These are phyloP conservation scores for Lentinula guzmanii DNA, from an alignment of 768 basidiomycete genomes.

Conservation along the genomic window DNA sequence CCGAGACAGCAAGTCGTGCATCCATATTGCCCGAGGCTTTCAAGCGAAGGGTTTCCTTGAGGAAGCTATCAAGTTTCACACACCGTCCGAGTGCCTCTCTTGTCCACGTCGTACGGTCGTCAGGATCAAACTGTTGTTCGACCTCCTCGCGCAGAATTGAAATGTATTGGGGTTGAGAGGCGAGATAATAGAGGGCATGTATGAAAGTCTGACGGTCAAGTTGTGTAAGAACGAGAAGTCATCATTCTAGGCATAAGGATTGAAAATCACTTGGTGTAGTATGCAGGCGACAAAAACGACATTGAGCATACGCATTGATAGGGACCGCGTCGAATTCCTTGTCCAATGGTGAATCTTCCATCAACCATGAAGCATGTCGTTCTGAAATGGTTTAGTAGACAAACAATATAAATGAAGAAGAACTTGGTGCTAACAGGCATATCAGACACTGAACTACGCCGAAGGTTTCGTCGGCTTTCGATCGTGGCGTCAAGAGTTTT, in stretches of 20 bases:
- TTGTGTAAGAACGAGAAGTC: slow-evolving; percentile 21
- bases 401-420: not conserved
- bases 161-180: slow-evolving; percentile 26
- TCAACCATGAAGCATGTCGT: slow-evolving; percentile 37
- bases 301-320: slow-evolving; percentile 19
- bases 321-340: slow-evolving; percentile 16
- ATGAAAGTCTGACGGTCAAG: slow-evolving; percentile 25
- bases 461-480: slow-evolving; percentile 16
- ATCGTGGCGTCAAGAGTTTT: slow-evolving; percentile 20
- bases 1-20: slow-evolving; percentile 23
- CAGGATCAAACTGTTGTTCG: slow-evolving; percentile 18
- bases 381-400: slow-evolving; percentile 5
- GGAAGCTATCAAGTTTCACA: slow-evolving; percentile 35
- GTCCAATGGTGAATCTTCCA: slow-evolving; percentile 22
- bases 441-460: not conserved
- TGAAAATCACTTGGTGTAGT: slow-evolving; percentile 24
- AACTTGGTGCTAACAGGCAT: not conserved
- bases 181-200: slow-evolving; percentile 28
- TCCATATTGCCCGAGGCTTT: slow-evolving; percentile 21
- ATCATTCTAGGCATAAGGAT: slow-evolving; percentile 25
- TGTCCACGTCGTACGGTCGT: slow-evolving; percentile 29
- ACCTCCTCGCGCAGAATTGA: slow-evolving; percentile 31
- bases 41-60: slow-evolving; percentile 31
- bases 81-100: slow-evolving; percentile 28
- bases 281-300: slow-evolving; percentile 22